Evolutionary conservation across 305 asterid species (phyloP).

Genomic region (Solanum aculeatissimum): DNA sequence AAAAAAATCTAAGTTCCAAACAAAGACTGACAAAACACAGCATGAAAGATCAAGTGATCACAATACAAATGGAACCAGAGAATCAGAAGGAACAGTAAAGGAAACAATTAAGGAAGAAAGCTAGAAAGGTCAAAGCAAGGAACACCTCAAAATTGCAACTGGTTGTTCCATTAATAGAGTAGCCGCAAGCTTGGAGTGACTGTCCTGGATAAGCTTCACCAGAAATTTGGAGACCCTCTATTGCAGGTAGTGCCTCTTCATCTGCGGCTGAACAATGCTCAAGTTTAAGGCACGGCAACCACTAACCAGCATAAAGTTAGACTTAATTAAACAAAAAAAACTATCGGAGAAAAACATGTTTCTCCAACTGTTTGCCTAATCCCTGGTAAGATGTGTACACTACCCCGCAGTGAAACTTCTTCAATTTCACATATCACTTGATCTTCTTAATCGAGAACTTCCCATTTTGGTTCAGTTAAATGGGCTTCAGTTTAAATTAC

Average conservation of each 20-base stretch:
- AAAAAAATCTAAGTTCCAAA: constrained; percentile 4
- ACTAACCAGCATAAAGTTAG: constrained; percentile 9
- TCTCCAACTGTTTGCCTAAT: background rate
- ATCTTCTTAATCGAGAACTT: background rate
- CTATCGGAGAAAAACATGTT: background rate
- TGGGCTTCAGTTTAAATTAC: background rate
- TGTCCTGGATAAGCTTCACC: constrained; percentile 93
- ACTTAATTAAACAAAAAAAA: constrained; percentile 4
- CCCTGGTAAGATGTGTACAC: background rate
- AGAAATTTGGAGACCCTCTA: constrained; percentile 89
- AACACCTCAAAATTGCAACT: constrained; percentile 97
- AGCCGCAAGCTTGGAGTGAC: constrained; percentile 89
- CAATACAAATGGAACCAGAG: background rate
- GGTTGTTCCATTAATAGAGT: constrained; percentile 91
- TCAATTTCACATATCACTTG: background rate
- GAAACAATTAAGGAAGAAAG: background rate
- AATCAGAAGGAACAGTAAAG: background rate
- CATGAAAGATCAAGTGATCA: constrained; percentile 6
- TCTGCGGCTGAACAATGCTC: constrained; percentile 70
- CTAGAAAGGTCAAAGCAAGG: background rate
- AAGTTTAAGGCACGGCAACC: constrained; percentile 12
- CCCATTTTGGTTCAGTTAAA: background rate
- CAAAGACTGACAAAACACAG: constrained; percentile 2
- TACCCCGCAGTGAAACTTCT: background rate
- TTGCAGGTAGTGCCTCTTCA: constrained; percentile 94